phyloP scores from a whole-genome alignment of 768 basidiomycete species.

The Lanmaoa pseudosensibilis region DNA sequence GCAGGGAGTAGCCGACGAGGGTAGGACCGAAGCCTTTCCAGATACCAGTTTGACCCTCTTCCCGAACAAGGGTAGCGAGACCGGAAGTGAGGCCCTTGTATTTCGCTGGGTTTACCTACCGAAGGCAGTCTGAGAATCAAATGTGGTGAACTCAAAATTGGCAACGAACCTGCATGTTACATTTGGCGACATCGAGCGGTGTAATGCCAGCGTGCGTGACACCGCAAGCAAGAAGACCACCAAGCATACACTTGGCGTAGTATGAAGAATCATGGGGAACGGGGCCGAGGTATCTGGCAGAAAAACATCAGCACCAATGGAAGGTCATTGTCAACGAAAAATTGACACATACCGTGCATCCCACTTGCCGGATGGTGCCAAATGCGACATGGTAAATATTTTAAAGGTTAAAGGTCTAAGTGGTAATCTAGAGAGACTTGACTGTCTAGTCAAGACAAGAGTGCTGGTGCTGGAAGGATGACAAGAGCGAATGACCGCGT shows the following conservation, averaged over 20 bases:
- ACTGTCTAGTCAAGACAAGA: not conserved
- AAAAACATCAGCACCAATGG: not conserved
- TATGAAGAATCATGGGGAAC: slow-evolving; percentile 13
- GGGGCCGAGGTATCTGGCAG: slow-evolving; percentile 10
- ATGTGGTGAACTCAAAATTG: too few species aligned
- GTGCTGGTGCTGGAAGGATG: not conserved
- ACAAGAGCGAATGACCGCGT: not conserved
- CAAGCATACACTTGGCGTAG: slow-evolving; percentile 13
- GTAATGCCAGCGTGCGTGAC: slow-evolving; percentile 8
- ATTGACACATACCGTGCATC: slow-evolving; percentile 6
- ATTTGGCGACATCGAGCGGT: slow-evolving; percentile 10
- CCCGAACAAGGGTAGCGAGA: slow-evolving; percentile 64
- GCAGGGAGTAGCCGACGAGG: slow-evolving; percentile 87
- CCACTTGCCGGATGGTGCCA: slow-evolving; percentile 21
- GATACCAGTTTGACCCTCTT: slow-evolving; percentile 82
- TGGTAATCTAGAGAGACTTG: not conserved
- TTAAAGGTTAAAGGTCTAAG: not conserved
- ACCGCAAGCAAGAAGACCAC: slow-evolving; percentile 10
- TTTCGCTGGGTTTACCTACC: slow-evolving; percentile 72
- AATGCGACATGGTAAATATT: slow-evolving; percentile 10
- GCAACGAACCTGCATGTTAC: slow-evolving; percentile 10
- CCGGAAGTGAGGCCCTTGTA: slow-evolving; percentile 65
- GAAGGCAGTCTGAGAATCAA: not conserved
- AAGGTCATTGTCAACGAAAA: not conserved
- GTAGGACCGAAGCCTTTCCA: slow-evolving; percentile 96